These are phyloP conservation scores for Venturia effusa DNA, from an alignment of 2,329 filamentous ascomycete genomes.

Conservation along the genomic window DNA sequence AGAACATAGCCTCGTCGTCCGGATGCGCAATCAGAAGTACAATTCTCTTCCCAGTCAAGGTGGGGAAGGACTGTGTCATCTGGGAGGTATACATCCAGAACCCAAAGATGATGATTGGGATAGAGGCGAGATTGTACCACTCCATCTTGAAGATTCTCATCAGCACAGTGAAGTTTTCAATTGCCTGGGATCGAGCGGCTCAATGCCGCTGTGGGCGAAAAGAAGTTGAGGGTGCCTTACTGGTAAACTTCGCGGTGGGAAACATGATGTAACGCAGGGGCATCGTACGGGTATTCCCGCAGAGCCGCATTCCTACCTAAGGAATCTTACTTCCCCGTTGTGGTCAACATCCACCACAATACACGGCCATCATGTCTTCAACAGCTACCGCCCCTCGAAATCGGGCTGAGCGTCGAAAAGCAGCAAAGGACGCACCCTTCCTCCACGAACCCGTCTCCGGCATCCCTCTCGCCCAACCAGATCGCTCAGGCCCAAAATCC, in stretches of 20 bases:
- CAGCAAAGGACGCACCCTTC: slow-evolving; percentile 24
- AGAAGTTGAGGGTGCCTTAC: background rate
- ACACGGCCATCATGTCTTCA: slow-evolving; percentile 14
- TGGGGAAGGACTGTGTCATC: slow-evolving; percentile 45
- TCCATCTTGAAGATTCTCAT: slow-evolving; percentile 24
- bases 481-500: slow-evolving; percentile 50
- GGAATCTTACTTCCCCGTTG: no score
- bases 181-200: background rate
- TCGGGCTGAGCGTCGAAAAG: slow-evolving; percentile 34
- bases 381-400: slow-evolving; percentile 24
- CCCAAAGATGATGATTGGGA: slow-evolving; percentile 31
- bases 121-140: slow-evolving; percentile 26
- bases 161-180: background rate
- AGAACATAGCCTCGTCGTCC: slow-evolving; percentile 99
- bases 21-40: slow-evolving; percentile 92
- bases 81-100: slow-evolving; percentile 39
- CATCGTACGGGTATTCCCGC: slow-evolving; percentile 4
- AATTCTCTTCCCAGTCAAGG: slow-evolving; percentile 71
- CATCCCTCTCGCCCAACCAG: slow-evolving; percentile 51
- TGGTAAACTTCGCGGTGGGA: background rate
- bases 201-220: background rate
- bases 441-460: slow-evolving; percentile 28
- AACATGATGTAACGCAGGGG: background rate
- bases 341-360: background rate
- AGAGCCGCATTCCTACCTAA: slow-evolving; percentile 11